Conservation (phyloP, 1,284 basidiomycete genomes). For the Ganoderma resinaceum region DNA sequence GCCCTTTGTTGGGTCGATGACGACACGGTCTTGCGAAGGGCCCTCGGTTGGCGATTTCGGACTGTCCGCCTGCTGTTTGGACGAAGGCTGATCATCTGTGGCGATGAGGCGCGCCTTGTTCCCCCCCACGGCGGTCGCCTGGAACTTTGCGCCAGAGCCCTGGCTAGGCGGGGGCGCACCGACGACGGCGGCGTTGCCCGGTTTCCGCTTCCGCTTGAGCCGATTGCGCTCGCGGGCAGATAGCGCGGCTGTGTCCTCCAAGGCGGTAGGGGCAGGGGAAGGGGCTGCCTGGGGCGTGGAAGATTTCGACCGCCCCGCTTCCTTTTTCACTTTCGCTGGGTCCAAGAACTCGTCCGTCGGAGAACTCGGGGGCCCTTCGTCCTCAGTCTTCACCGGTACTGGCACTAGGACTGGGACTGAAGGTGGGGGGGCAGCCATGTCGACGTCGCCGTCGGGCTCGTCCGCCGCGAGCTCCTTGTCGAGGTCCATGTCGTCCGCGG, state of each 20-base stretch:
- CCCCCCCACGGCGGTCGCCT: constrained; percentile 62
- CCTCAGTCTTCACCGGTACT: constrained; percentile 45
- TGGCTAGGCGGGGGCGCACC: constrained; percentile 71
- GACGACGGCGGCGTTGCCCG: constrained; percentile 82
- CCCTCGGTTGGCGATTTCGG: constrained; percentile 51
- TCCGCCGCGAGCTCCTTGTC: constrained; percentile 81
- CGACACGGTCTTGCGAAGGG: constrained; percentile 62
- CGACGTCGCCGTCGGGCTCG: constrained; percentile 47
- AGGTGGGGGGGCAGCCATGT: constrained; percentile 41
- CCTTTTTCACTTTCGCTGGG: constrained; percentile 37
- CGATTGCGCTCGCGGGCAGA: constrained; percentile 91
- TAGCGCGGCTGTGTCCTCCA: constrained; percentile 57
- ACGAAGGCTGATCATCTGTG: constrained; percentile 52
- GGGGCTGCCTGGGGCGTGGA: constrained; percentile 60
- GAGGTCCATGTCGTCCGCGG: constrained; percentile 78
- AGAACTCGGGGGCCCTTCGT: constrained; percentile 37
- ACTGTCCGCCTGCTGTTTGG: constrained; percentile 56
- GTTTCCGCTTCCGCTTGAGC: constrained; percentile 90
- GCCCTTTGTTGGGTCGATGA: constrained; percentile 81
- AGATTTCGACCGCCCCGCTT: constrained; percentile 48
- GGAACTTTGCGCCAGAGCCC: constrained; percentile 61
- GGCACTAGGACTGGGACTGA: neutral
- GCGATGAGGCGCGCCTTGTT: constrained; percentile 76
- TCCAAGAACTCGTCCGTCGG: constrained; percentile 33
- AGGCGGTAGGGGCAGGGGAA: constrained; percentile 53